Evolutionary conservation across 257 asterid species (phyloP), one percentile per base, ranked within the genome.

Genomic region (Solanum peruvianum): DNA sequence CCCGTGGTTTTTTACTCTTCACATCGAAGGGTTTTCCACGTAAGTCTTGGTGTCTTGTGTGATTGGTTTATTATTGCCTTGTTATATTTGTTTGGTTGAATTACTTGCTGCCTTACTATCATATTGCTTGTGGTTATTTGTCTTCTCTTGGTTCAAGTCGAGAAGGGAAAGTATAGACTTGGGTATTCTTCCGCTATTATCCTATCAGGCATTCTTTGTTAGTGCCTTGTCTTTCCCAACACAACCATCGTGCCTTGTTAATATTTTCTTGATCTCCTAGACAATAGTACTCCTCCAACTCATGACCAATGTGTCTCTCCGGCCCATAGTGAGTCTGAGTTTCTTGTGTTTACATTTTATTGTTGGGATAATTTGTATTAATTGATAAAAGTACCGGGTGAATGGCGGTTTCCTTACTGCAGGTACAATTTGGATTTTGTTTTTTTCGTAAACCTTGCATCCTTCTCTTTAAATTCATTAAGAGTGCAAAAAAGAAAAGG

Each of bases 191-290:
- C 29, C 29, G 29, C 29, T 29, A 2, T 29, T 29, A 29, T 29
- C 29, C 29, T 29, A 29, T 29, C 29, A 29, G 29, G 29, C 29
- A 29, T 29, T 29, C 29, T 29, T 29, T 29, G 29, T 29, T 29
- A 29, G 29, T 29, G 29, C 29, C 29, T 29, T 29, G 29, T 29
- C 29, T 29, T 29, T 29, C 29, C 29, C 29, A 29, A 29, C 29
- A 29, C 88, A 92, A 5, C 91, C 92, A 23, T 91, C 92, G 31
- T 92, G 94, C 87, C 87, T 91, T 72, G 91, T 91, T 45, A 92
- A 92, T 85, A 92, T 92, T 16, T 91, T 92, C 89, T 92, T 91
- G 91, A 91, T 92, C 84, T 88, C 94, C 39, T 92, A 93, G 93
- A 92, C 93, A n/a, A 84, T 92, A 42, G 94, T 89, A 44, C 93